Evolutionary conservation across 495 filamentous ascomycete species (phyloP).

Genomic region (Thermothielavioides terrestris): DNA sequence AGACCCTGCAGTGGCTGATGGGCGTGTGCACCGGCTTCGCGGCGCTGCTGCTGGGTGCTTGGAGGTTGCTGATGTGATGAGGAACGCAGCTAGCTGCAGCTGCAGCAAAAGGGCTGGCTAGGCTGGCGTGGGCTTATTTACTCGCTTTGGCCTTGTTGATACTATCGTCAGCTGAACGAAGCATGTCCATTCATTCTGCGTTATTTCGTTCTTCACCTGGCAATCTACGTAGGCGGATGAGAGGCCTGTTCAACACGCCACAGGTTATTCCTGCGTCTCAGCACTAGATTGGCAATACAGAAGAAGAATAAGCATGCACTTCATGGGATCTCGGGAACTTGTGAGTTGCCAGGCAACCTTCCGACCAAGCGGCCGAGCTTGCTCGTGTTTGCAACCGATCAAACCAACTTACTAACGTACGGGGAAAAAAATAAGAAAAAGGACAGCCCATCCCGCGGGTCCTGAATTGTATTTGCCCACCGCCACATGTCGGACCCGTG

Average conservation of each 20-base stretch:
- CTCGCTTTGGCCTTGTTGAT: too few relatives aligned
- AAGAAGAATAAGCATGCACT: too few relatives aligned
- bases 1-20: conserved; percentile 96
- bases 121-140: too few relatives aligned
- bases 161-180: background rate
- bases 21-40: conserved; percentile 91
- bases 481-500: background rate
- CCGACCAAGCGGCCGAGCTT: too few relatives aligned
- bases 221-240: too few relatives aligned
- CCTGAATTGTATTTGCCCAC: conserved; percentile 3
- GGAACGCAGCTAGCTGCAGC: too few relatives aligned
- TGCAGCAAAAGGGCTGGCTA: background rate
- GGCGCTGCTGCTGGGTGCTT: conserved; percentile 89
- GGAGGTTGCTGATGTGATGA: conserved; percentile 67
- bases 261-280: too few relatives aligned
- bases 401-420: background rate
- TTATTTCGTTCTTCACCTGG: too few relatives aligned
- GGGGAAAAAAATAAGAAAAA: background rate
- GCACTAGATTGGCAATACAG: too few relatives aligned
- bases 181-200: background rate
- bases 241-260: too few relatives aligned
- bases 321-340: too few relatives aligned
- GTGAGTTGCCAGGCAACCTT: too few relatives aligned
- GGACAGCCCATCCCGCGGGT: conserved; percentile 1
- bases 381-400: background rate